Evolutionary conservation across 1,139 yeast genomes (phyloP).

Genomic region (Pichia inconspicua): DNA sequence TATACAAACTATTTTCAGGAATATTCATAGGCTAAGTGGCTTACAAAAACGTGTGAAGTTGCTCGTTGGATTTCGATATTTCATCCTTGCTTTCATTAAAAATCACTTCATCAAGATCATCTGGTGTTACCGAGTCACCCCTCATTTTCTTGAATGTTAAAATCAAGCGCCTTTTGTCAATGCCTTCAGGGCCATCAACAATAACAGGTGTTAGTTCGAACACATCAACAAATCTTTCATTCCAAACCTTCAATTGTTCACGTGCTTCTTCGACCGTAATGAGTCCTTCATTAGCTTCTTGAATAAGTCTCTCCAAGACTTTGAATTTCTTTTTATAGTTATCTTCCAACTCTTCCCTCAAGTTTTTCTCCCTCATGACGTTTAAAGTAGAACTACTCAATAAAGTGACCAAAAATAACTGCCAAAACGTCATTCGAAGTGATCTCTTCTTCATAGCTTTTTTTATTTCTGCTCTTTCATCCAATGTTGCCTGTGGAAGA

Average conservation of each 20-base stretch:
- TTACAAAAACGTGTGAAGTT: conserved; percentile 16
- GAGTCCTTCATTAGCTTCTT: conserved; percentile 18
- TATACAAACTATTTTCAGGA: neutral
- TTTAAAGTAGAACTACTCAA: conserved; percentile 27
- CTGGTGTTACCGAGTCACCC: conserved; percentile 4
- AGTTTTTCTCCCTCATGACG: conserved; percentile 27
- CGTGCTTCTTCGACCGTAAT: conserved; percentile 23
- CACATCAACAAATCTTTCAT: conserved; percentile 24
- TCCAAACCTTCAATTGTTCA: conserved; percentile 18
- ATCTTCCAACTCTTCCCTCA: conserved; percentile 25
- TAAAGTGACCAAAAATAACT: conserved; percentile 25
- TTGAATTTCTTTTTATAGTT: conserved; percentile 20
- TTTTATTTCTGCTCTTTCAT: conserved; percentile 19
- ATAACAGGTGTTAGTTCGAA: conserved; percentile 20
- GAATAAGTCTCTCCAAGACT: conserved; percentile 17
- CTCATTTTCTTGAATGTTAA: conserved; percentile 9
- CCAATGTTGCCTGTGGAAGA: conserved; percentile 14
- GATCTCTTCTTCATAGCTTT: conserved; percentile 24
- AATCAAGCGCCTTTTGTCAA: conserved; percentile 13
- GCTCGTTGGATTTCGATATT: conserved; percentile 3
- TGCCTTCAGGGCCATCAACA: conserved; percentile 22
- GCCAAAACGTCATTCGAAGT: conserved; percentile 27
- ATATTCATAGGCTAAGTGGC: neutral
- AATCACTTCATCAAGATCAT: neutral
- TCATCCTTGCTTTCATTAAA: neutral